These are phyloP conservation scores for Carnegiea gigantea DNA, from an alignment of 179 eudicot genomes.

Conservation along the genomic window DNA sequence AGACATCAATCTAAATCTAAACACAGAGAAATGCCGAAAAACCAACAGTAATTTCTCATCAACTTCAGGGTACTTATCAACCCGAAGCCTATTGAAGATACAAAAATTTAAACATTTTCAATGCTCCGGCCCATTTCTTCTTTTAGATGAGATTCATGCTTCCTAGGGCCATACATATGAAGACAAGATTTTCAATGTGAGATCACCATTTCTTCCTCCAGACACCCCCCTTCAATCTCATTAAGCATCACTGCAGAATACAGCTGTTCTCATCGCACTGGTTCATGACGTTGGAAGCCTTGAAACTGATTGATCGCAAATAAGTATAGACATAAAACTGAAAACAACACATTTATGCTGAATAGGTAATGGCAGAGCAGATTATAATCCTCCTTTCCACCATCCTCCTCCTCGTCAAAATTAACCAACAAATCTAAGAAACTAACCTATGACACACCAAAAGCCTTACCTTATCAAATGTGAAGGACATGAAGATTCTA, in stretches of 20 bases:
- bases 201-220: background rate
- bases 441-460: background rate
- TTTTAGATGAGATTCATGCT: background rate
- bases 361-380: constrained; percentile 4
- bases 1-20: background rate
- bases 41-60: background rate
- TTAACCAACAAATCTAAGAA: background rate
- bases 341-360: background rate
- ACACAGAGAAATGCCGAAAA: background rate
- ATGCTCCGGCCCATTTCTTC: background rate
- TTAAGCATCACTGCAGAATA: background rate
- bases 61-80: background rate
- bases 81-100: background rate
- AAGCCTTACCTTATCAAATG: no score
- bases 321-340: background rate
- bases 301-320: background rate
- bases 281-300: background rate
- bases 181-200: background rate
- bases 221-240: background rate
- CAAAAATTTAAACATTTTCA: background rate
- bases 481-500: no score
- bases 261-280: no score
- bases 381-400: background rate
- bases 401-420: background rate
- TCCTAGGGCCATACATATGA: background rate